Conservation (phyloP, 345 rosid species). For the Capsella bursapastoris region DNA sequence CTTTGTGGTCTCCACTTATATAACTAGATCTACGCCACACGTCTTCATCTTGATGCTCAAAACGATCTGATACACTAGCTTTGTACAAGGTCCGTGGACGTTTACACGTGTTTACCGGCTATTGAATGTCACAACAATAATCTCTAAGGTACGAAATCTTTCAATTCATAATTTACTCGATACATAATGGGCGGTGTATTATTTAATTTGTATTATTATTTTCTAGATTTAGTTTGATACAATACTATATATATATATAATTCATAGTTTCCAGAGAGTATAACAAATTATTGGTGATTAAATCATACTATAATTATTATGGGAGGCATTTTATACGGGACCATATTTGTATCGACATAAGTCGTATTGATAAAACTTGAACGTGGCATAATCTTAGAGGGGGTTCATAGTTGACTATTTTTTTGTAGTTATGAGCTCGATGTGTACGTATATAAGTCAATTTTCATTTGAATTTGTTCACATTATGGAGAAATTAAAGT, state of each 20-base stretch:
- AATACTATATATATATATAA: not conserved
- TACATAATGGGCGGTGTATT: constrained; percentile 35
- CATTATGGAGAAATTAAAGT: constrained; percentile 38
- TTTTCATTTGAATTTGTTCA: constrained; percentile 42
- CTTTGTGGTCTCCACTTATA: constrained; percentile 7
- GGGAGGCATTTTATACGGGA: constrained; percentile 36
- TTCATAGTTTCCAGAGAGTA: not conserved
- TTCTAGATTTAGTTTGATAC: constrained; percentile 22
- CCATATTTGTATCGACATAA: constrained; percentile 22
- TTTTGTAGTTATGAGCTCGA: constrained; percentile 32
- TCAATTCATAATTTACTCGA: constrained; percentile 36
- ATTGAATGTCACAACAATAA: constrained; percentile 23
- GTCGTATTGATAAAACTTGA: constrained; percentile 27
- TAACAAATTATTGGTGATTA: constrained; percentile 39
- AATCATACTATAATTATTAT: constrained; percentile 16
- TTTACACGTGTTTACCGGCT: constrained; percentile 29
- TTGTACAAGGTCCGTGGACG: no score
- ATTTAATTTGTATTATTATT: not conserved
- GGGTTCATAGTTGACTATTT: constrained; percentile 36
- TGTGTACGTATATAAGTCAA: constrained; percentile 33
- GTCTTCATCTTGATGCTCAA: constrained; percentile 21
- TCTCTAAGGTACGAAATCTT: constrained; percentile 36
- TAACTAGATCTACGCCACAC: constrained; percentile 29
- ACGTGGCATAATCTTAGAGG: constrained; percentile 43
- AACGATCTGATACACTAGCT: not conserved